phyloP scores from a whole-genome alignment of 1,284 basidiomycete species.

The Gymnopus androsaceus region DNA sequence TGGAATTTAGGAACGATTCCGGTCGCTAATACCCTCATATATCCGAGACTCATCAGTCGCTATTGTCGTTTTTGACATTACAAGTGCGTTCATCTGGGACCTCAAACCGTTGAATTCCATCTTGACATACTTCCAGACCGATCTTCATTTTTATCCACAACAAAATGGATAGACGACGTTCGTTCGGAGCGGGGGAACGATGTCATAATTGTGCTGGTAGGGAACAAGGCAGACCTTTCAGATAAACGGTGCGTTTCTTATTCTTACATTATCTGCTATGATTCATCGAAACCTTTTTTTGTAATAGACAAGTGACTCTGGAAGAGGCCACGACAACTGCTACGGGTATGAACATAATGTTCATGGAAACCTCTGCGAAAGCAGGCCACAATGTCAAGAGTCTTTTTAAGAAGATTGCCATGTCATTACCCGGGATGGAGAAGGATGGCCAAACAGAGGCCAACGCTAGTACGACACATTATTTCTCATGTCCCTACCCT shows the following conservation, averaged over 20 bases:
- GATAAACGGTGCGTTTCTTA: conserved; percentile 74
- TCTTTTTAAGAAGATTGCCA: conserved; percentile 98
- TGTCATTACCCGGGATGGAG: conserved; percentile 96
- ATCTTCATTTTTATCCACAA: conserved; percentile 94
- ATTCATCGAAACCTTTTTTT: conserved; percentile 3
- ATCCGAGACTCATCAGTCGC: conserved; percentile 98
- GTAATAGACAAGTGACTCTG: conserved; percentile 97
- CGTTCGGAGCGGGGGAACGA: conserved; percentile 96
- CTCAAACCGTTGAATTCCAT: not conserved
- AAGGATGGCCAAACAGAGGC: conserved; percentile 72
- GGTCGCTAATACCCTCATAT: conserved; percentile 97
- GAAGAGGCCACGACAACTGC: conserved; percentile 95
- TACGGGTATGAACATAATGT: conserved; percentile 95
- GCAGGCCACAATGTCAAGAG: conserved; percentile 99
- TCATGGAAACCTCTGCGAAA: conserved; percentile 99
- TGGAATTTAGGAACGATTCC: conserved; percentile 93
- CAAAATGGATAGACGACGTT: conserved; percentile 99
- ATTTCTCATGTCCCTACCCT: not conserved
- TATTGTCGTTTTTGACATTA: conserved; percentile 98
- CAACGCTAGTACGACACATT: conserved; percentile 64
- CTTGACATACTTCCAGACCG: conserved; percentile 64
- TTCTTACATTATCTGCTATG: not conserved
- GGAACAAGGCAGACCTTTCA: conserved; percentile 98
- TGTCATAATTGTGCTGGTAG: conserved; percentile 97
- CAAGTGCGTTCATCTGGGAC: conserved; percentile 67